Evolutionary conservation across 2,329 filamentous ascomycete genomes (phyloP).

Genomic region (Phaeomoniella chlamydospora): DNA sequence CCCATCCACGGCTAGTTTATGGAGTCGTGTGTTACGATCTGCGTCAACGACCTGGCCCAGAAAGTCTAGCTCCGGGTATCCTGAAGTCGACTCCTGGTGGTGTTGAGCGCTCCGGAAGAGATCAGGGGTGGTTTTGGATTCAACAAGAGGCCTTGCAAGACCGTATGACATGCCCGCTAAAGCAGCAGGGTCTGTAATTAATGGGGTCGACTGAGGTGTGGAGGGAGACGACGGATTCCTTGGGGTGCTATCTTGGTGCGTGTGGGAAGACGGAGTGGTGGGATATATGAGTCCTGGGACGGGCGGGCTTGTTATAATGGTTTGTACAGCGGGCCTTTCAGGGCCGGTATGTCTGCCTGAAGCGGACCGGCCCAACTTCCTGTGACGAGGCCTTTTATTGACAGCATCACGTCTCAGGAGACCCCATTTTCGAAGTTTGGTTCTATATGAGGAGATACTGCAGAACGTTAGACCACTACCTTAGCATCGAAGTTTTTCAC

Average conservation of each 20-base stretch:
- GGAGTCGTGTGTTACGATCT: neutral
- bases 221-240: no score
- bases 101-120: no score
- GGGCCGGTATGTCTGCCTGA: neutral
- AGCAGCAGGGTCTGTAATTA: no score
- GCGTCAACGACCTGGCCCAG: neutral
- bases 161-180: no score
- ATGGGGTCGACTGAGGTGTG: no score
- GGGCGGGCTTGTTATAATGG: neutral
- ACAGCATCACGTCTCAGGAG: neutral
- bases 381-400: neutral
- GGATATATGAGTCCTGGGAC: neutral
- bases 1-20: neutral
- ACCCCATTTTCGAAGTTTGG: neutral
- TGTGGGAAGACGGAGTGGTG: no score
- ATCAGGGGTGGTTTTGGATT: no score
- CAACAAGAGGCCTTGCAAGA: no score
- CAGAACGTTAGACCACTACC: neutral
- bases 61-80: neutral
- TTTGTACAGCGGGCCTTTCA: neutral
- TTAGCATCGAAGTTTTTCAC: neutral
- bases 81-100: no score
- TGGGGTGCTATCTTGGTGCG: no score
- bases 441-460: neutral
- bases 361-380: neutral